A percentile compares a stretch with the other conserved stretches of the same genome.
Evolutionary conservation across 1,139 yeast genomes (phyloP).

Genomic region (Kurtzmaniella quercitrusa): DNA sequence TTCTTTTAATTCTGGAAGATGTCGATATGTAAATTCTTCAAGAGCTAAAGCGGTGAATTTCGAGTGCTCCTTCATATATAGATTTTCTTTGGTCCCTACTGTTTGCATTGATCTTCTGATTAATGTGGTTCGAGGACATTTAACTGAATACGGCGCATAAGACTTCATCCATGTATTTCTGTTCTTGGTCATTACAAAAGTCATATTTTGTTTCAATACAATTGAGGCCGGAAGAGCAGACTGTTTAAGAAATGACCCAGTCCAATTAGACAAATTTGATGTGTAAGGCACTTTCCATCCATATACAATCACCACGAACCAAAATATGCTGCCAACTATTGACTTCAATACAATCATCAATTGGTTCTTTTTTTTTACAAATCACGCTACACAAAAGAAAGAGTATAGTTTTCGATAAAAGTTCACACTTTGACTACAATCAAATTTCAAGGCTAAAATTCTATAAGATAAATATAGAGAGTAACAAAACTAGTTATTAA

Average conservation of each 20-base stretch:
- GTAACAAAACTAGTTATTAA: slow-evolving; percentile 8
- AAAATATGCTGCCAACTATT: not conserved
- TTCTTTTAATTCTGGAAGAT: slow-evolving; percentile 36
- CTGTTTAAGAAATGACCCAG: not conserved
- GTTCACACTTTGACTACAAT: too few relatives aligned
- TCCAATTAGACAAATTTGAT: not conserved
- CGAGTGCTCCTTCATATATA: slow-evolving; percentile 33
- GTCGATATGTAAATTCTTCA: slow-evolving; percentile 28
- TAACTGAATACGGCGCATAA: slow-evolving; percentile 38
- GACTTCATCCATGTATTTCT: slow-evolving; percentile 10
- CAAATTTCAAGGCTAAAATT: slow-evolving; percentile 8
- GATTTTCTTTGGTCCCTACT: slow-evolving; percentile 27
- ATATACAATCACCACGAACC: not conserved
- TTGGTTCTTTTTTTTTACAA: too few relatives aligned
- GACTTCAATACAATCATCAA: not conserved
- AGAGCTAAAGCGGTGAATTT: slow-evolving; percentile 27
- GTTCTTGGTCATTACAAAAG: slow-evolving; percentile 3
- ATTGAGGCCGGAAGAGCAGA: not conserved
- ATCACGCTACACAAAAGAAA: not conserved
- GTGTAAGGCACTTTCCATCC: not conserved
- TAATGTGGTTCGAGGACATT: slow-evolving; percentile 36
- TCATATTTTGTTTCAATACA: not conserved
- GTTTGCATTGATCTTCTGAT: slow-evolving; percentile 33
- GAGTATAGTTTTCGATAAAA: too few relatives aligned
- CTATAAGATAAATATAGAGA: slow-evolving; percentile 12